These are phyloP conservation scores for Umbilicus rupestris DNA, from an alignment of 164 flowering plant genomes.

Conservation along the genomic window DNA sequence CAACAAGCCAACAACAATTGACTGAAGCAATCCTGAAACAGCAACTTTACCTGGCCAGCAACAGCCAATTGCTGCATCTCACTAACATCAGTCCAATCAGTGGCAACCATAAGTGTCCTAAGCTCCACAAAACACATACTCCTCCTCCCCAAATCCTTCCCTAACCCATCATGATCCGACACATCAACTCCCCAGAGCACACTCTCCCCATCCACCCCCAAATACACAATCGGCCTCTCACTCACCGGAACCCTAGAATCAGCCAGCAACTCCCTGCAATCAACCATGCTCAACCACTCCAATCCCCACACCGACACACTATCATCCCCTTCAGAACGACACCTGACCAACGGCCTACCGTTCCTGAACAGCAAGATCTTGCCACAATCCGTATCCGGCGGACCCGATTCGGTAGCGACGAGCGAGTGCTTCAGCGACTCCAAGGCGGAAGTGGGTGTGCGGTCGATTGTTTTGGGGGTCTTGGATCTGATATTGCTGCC, in stretches of 20 bases:
- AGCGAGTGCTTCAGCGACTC: constrained; percentile 42
- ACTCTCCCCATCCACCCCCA: constrained; percentile 40
- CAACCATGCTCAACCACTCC: constrained; percentile 63
- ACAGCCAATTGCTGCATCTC: constrained; percentile 79
- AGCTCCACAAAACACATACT: constrained; percentile 61
- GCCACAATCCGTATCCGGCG: neutral
- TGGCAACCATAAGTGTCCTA: constrained; percentile 87
- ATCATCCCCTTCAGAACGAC: constrained; percentile 13
- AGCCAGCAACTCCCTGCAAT: constrained; percentile 35
- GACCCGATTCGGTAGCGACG: constrained; percentile 11
- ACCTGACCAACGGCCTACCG: constrained; percentile 59
- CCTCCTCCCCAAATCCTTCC: constrained; percentile 31
- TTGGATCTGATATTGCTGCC: constrained; percentile 57
- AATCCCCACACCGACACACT: constrained; percentile 48
- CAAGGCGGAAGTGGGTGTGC: constrained; percentile 43
- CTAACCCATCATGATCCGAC: constrained; percentile 27
- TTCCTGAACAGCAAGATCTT: constrained; percentile 28
- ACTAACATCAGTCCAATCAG: constrained; percentile 67
- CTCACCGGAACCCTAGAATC: constrained; percentile 28
- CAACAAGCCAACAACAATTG: neutral
- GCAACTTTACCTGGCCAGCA: constrained; percentile 70
- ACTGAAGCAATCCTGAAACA: neutral
- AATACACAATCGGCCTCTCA: constrained; percentile 51
- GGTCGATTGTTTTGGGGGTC: constrained; percentile 39
- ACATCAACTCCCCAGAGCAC: constrained; percentile 77